These are phyloP conservation scores for Lodderomyces oxycetoniae DNA, from an alignment of 1,139 yeast species.

Conservation along the genomic window DNA sequence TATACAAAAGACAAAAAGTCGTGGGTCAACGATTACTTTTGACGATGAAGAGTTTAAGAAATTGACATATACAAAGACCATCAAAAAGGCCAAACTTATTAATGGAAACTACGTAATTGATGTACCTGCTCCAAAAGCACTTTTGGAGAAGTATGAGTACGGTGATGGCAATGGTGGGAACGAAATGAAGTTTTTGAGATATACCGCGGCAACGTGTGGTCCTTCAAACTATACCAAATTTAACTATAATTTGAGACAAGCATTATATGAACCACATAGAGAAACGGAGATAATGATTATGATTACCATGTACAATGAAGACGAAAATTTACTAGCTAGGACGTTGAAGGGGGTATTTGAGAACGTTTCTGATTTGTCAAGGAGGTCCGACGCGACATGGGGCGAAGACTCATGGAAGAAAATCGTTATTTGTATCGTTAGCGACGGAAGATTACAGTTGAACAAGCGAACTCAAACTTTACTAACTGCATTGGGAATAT, in stretches of 20 bases:
- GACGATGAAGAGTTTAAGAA: slow-evolving; percentile 37
- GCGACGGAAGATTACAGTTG: slow-evolving; percentile 71
- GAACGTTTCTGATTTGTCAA: slow-evolving; percentile 59
- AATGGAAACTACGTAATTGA: slow-evolving; percentile 74
- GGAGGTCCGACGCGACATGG: slow-evolving; percentile 61
- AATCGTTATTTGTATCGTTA: slow-evolving; percentile 68
- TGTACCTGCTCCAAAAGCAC: slow-evolving; percentile 66
- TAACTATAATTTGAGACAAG: slow-evolving; percentile 64
- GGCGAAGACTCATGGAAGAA: slow-evolving; percentile 80
- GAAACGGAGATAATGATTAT: slow-evolving; percentile 70
- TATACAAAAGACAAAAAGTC: slow-evolving; percentile 3
- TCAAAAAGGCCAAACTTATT: slow-evolving; percentile 51
- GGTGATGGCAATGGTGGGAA: slow-evolving; percentile 25
- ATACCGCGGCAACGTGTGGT: slow-evolving; percentile 79
- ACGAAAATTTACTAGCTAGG: slow-evolving; percentile 64
- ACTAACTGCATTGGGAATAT: slow-evolving; percentile 68
- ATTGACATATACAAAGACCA: slow-evolving; percentile 43
- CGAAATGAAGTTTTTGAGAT: slow-evolving; percentile 74
- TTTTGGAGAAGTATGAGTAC: slow-evolving; percentile 50
- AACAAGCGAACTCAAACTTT: slow-evolving; percentile 61
- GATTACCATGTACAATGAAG: slow-evolving; percentile 78
- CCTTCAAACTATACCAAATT: slow-evolving; percentile 57
- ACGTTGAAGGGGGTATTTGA: slow-evolving; percentile 76
- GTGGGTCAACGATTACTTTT: slow-evolving; percentile 6
- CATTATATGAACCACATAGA: slow-evolving; percentile 60